Conservation (phyloP, 768 basidiomycete genomes). For the Tubosaeta sp. region DNA sequence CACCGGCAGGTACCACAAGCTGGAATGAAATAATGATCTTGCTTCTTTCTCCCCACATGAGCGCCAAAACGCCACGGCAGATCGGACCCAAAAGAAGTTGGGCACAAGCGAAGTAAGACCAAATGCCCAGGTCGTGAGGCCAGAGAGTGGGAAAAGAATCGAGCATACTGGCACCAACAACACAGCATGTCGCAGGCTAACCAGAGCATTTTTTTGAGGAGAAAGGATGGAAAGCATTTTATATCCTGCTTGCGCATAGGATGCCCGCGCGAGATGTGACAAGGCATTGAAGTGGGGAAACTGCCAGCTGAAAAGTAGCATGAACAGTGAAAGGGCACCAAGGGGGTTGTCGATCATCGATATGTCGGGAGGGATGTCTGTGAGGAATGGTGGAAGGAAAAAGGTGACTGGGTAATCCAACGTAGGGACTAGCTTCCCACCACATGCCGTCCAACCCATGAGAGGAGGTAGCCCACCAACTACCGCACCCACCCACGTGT, state of each 20-base stretch:
- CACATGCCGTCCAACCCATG: slow-evolving; percentile 98
- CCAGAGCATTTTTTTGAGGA: slow-evolving; percentile 76
- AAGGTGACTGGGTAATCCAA: slow-evolving; percentile 51
- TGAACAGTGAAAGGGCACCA: slow-evolving; percentile 73
- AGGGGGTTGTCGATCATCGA: slow-evolving; percentile 75
- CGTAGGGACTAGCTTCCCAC: slow-evolving; percentile 70
- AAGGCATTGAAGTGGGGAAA: slow-evolving; percentile 97
- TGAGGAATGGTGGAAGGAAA: slow-evolving; percentile 60
- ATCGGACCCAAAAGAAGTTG: slow-evolving; percentile 63
- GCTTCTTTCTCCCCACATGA: slow-evolving; percentile 74
- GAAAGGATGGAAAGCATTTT: slow-evolving; percentile 84
- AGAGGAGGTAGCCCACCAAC: slow-evolving; percentile 92
- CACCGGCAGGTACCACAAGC: slow-evolving; percentile 88
- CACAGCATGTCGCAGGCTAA: slow-evolving; percentile 77
- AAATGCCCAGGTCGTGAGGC: slow-evolving; percentile 90
- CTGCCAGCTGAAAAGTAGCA: slow-evolving; percentile 93
- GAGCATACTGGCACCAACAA: slow-evolving; percentile 77
- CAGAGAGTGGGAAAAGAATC: slow-evolving; percentile 79
- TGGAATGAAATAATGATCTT: slow-evolving; percentile 69
- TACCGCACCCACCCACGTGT: slow-evolving; percentile 93
- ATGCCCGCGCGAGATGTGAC: slow-evolving; percentile 79
- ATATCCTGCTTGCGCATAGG: slow-evolving; percentile 92
- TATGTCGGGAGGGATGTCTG: slow-evolving; percentile 37
- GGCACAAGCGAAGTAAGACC: slow-evolving; percentile 72
- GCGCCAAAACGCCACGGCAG: slow-evolving; percentile 75